Evolutionary conservation across 2,329 filamentous ascomycete species (phyloP).

Genomic region (Neonectria coccinea): DNA sequence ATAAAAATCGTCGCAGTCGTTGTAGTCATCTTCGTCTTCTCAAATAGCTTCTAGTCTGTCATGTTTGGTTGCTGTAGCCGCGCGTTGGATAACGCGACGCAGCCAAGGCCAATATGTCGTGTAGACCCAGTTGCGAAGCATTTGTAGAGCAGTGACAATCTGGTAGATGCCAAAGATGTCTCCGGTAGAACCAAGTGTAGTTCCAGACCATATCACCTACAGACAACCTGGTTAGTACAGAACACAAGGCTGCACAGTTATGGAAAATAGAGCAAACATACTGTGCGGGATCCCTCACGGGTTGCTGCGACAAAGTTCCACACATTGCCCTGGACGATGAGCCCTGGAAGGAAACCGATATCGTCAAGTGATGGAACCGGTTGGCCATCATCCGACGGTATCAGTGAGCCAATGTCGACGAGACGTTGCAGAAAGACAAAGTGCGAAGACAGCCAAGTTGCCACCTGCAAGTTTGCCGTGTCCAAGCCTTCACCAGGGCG

Average conservation of each 20-base stretch:
- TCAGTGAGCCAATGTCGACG: background rate
- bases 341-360: slow-evolving; percentile 5
- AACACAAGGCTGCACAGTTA: background rate
- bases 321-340: slow-evolving; percentile 24
- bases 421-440: background rate
- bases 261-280: slow-evolving; percentile 3
- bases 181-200: slow-evolving; percentile 6
- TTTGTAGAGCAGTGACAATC: slow-evolving; percentile 20
- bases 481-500: slow-evolving; percentile 15
- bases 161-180: slow-evolving; percentile 12
- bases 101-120: background rate
- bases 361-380: background rate
- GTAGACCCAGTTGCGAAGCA: slow-evolving; percentile 8
- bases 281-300: slow-evolving; percentile 8
- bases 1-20: background rate
- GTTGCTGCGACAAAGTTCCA: slow-evolving; percentile 17
- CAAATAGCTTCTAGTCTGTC: background rate
- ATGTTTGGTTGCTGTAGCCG: background rate
- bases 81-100: background rate
- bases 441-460: slow-evolving; percentile 9
- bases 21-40: background rate
- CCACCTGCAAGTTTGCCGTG: slow-evolving; percentile 12
- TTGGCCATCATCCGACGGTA: background rate
- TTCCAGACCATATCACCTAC: slow-evolving; percentile 7
- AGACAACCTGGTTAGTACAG: background rate